Evolutionary conservation across 768 basidiomycete species (phyloP), one percentile per base, ranked within the genome.

Genomic region (Tubosaeta brunneosetosa): DNA sequence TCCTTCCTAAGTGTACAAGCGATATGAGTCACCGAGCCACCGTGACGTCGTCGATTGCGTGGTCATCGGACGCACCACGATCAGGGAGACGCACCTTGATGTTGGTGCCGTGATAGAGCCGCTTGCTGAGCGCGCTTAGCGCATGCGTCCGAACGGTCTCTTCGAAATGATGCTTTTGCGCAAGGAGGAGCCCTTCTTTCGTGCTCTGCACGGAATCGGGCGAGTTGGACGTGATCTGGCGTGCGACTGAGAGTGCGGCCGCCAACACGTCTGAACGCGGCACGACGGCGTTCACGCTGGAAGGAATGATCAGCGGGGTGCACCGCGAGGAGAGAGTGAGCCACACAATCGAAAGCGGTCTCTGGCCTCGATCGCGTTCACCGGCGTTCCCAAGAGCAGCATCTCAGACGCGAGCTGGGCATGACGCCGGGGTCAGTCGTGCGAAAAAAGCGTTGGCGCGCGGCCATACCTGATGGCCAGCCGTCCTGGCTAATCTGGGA

Each of bases 181-280:
- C 71, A 3, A 86, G 66, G 14, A 87, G 49, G 9, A 94, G 71
- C 1, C 77, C 86, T n/a, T 76, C 73, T 65, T 92, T 94, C 3
- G 88, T 86, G 43, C 80, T 76, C 58, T 87, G 85, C 1, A 92
- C 84, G 0, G 90, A 76, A 65, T 92, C 91, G 0, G 91, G 91
- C 1, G 88, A 90, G 59, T 87, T 88, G 22, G 64, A 61, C 14
- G 69, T 68, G 55, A 92, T 83, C 49, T 78, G 71, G 48, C 74
- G 69, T 3, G 91, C 90, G 51, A 82, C 66, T 4, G 72, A 69
- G 27, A 92, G 66, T 3, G 91, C 90, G 8, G 81, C 74, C 6
- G 78, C 57, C 11, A 92, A 60, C 2, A 91, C 79, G 0, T 72
- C 59, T 33, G 65, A 55, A 34, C 73, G 65, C 10, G 83, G 78